Evolutionary conservation across 1,139 yeast genomes (phyloP).

Genomic region (Debaryomyces robertsiae): DNA sequence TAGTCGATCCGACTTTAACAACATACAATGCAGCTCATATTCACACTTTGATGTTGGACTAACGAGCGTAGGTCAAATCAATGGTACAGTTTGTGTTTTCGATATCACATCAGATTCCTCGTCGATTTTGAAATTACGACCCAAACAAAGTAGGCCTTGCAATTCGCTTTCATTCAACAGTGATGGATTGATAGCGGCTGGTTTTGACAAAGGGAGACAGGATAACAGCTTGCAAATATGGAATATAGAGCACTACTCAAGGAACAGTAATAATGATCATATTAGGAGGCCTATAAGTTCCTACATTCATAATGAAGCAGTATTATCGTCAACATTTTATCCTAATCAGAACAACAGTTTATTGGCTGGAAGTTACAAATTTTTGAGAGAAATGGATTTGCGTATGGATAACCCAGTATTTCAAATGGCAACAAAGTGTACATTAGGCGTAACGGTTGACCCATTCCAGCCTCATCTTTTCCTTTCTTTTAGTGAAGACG

Average conservation of each 20-base stretch:
- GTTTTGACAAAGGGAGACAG: constrained; percentile 77
- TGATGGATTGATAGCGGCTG: constrained; percentile 70
- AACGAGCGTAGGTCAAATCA: constrained; percentile 72
- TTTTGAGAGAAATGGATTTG: constrained; percentile 75
- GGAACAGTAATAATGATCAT: constrained; percentile 43
- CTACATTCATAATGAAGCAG: constrained; percentile 73
- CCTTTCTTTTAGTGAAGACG: constrained; percentile 80
- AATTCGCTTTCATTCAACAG: constrained; percentile 72
- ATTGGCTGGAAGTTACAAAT: constrained; percentile 77
- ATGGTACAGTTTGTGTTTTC: constrained; percentile 67
- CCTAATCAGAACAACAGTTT: constrained; percentile 60
- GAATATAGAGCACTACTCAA: constrained; percentile 68
- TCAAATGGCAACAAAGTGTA: constrained; percentile 76
- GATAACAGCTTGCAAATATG: constrained; percentile 80
- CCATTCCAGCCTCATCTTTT: constrained; percentile 66
- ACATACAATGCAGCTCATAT: constrained; percentile 71
- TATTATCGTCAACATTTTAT: constrained; percentile 67
- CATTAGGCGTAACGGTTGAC: constrained; percentile 68
- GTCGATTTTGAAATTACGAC: constrained; percentile 51
- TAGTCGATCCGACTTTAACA: constrained; percentile 67
- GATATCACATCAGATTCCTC: constrained; percentile 51
- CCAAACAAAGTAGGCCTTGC: constrained; percentile 74
- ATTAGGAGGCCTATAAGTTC: constrained; percentile 59
- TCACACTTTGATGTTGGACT: constrained; percentile 59
- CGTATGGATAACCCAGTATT: constrained; percentile 69